Evolutionary conservation across 192 early-diverging fungal species (phyloP), one percentile per base, ranked within the genome.

Genomic region (Diversispora epigaea): DNA sequence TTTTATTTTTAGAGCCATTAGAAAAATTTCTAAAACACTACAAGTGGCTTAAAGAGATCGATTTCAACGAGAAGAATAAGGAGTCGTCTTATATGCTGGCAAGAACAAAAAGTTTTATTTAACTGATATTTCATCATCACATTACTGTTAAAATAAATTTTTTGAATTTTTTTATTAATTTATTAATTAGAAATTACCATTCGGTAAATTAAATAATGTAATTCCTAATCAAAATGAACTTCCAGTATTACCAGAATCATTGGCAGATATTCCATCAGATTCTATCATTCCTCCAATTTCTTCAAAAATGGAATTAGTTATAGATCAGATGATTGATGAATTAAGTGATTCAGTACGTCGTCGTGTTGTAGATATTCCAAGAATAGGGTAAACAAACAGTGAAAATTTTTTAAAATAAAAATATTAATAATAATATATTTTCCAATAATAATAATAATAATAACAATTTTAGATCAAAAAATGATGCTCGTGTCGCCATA

Each of bases 401-500:
- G 25, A 32, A 32, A 32, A 32, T 32, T 32, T 32, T 32, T 32
- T 32, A 32, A 32, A 32, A 32, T 1, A 1, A 32, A 32, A 32
- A 32, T 32, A 32, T 32, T 32, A 32, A 32, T 32, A 32, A 32
- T 32, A 32, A 32, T 32, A 32, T 32, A 32, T 32, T 32, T 32
- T 32, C 25, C 2, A 2, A 32, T 32, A 32, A 32, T 32, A 32
- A 32, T 32, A 32, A 32, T 32, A 32, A 32, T 32, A 32, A 32
- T 32, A 32, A 32, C 25, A 32, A 32, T 2, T 46, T n/a, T 70
- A 85, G 80, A 45, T 63, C 77, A 22, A 25, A 41, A 22, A 72
- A 78, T 41, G 68, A 77, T 14, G 84, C 91, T 39, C 81, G 91
- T 25, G 82, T 95, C 3, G 93, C 85, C 0, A 85, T 97, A 25